Percentiles rank a stretch among this genome's conserved stretches.
Conservation (phyloP, 768 basidiomycete species). For the Tricholoma flavovirens region DNA sequence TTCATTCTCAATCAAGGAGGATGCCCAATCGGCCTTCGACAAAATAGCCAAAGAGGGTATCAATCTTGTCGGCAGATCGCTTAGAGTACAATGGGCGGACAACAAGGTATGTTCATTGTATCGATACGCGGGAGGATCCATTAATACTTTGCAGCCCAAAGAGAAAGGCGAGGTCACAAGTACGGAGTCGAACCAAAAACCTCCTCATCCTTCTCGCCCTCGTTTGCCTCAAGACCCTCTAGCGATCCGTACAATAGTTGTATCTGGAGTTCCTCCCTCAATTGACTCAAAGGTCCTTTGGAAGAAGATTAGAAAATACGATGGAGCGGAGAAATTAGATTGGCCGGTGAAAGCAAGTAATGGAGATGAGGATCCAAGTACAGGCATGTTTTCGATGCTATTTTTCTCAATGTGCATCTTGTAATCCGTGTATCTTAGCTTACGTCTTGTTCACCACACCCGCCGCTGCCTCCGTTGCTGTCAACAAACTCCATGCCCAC, state of each 20-base stretch:
- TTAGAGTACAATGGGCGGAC: constrained; percentile 79
- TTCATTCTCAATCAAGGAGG: constrained; percentile 83
- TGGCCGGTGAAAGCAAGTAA: constrained; percentile 54
- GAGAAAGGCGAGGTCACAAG: constrained; percentile 27
- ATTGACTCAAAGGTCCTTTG: constrained; percentile 66
- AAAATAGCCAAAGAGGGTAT: constrained; percentile 63
- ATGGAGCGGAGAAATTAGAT: constrained; percentile 70
- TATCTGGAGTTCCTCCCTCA: constrained; percentile 64
- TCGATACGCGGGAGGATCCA: neutral
- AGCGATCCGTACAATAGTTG: constrained; percentile 77
- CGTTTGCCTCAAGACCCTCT: constrained; percentile 55
- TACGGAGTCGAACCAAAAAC: constrained; percentile 39
- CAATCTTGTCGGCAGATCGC: constrained; percentile 55
- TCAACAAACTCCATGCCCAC: constrained; percentile 82
- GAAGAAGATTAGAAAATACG: constrained; percentile 82
- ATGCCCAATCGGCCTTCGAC: constrained; percentile 72
- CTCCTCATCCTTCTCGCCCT: constrained; percentile 26
- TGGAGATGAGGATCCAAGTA: constrained; percentile 41
- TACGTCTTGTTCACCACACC: constrained; percentile 70
- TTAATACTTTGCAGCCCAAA: constrained; percentile 32
- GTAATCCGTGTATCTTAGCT: constrained; percentile 34
- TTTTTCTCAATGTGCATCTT: neutral
- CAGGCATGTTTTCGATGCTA: constrained; percentile 32
- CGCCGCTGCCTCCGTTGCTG: constrained; percentile 60
- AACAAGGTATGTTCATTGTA: constrained; percentile 48